These are phyloP conservation scores for Backusella westeae DNA, from an alignment of 192 early-diverging fungal species.

Conservation along the genomic window DNA sequence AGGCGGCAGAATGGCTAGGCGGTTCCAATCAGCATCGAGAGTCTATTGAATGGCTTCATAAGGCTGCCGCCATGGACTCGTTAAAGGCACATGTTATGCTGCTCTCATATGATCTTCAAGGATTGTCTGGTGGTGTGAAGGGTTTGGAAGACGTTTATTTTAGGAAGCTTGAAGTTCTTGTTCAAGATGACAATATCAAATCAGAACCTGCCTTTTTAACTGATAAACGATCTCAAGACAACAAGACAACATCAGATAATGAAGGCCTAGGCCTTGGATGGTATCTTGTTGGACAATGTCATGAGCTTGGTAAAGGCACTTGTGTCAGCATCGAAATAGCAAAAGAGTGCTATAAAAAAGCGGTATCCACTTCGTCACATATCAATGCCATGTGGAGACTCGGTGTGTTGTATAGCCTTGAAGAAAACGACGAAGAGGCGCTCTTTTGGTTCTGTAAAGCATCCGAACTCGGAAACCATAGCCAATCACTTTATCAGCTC, in stretches of 20 bases:
- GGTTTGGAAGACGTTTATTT: not conserved
- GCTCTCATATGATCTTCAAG: conserved; percentile 24
- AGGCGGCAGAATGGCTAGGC: conserved; percentile 8
- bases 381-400: conserved; percentile 19
- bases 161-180: not conserved
- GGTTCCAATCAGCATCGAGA: not conserved
- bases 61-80: not conserved
- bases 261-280: conserved; percentile 18
- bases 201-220: not conserved
- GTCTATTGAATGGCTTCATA: conserved; percentile 25
- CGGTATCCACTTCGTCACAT: not conserved
- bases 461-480: conserved; percentile 15
- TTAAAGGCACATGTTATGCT: conserved; percentile 17
- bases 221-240: not conserved
- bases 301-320: conserved; percentile 28
- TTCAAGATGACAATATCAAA: not conserved
- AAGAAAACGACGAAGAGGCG: conserved; percentile 9
- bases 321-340: conserved; percentile 11
- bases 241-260: not conserved
- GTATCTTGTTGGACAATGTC: conserved; percentile 27
- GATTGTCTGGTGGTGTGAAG: not conserved
- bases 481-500: conserved; percentile 18
- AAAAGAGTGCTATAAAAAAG: conserved; percentile 18
- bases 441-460: conserved; percentile 31
- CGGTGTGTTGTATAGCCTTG: not conserved